Evolutionary conservation across 768 basidiomycete genomes (phyloP).

Genomic region (Collybia sp.): DNA sequence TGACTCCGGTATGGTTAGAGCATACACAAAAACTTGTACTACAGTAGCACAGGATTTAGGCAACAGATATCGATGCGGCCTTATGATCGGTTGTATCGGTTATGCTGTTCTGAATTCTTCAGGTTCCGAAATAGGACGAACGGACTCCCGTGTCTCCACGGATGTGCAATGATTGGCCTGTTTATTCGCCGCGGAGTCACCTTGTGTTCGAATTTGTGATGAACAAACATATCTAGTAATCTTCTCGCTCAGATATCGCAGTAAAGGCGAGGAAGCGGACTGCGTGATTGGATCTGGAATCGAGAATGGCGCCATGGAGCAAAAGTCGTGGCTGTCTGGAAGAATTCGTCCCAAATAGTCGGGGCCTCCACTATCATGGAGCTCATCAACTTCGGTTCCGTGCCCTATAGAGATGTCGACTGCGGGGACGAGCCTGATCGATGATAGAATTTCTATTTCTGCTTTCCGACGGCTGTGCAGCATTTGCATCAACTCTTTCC

Average conservation of each 20-base stretch:
- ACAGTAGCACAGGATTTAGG: no score
- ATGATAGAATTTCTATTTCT: conserved; percentile 76
- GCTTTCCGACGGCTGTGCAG: conserved; percentile 83
- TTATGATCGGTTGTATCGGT: neutral
- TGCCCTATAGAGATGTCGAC: neutral
- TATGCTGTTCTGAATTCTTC: neutral
- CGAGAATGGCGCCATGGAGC: conserved; percentile 1
- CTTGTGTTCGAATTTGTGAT: conserved; percentile 5
- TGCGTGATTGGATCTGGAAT: neutral
- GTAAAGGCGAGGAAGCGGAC: conserved; percentile 13
- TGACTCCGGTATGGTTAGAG: no score
- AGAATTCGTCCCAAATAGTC: conserved; percentile 2
- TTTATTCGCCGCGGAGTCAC: conserved; percentile 2
- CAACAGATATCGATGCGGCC: no score
- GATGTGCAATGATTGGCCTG: neutral
- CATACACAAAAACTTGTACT: no score
- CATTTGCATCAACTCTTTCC: conserved; percentile 80
- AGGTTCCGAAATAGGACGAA: neutral
- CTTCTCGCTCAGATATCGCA: conserved; percentile 20
- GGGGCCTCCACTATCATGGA: neutral
- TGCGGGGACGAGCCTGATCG: conserved; percentile 5
- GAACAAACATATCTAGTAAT: conserved; percentile 13
- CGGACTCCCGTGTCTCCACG: conserved; percentile 6
- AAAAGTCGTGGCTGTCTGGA: neutral
- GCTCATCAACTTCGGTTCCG: neutral